phyloP scores from a whole-genome alignment of 371 early-diverging fungal species.

The Rhizopus stolonifer region DNA sequence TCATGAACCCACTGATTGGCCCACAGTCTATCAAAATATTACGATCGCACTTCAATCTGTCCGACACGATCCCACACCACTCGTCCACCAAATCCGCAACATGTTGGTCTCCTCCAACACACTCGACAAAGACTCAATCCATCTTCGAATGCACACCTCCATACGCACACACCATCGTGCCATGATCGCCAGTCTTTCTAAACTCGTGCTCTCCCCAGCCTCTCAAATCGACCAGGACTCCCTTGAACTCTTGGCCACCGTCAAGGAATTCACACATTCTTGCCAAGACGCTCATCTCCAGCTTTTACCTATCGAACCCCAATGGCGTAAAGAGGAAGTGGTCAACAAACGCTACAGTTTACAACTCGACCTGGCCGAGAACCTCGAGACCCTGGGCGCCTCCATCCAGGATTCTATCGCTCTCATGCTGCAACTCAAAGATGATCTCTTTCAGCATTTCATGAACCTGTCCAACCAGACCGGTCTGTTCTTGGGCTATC shows the following conservation, averaged over 20 bases:
- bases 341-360: constrained; percentile 14
- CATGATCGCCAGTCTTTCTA: constrained; percentile 76
- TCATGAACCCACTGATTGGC: constrained; percentile 59
- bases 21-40: constrained; percentile 57
- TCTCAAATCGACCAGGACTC: constrained; percentile 23
- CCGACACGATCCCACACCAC: too few species aligned
- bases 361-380: constrained; percentile 20
- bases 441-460: constrained; percentile 45
- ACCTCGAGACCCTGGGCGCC: constrained; percentile 22
- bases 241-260: constrained; percentile 23
- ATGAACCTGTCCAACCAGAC: constrained; percentile 41
- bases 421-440: too few species aligned
- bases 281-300: constrained; percentile 28
- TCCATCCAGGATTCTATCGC: constrained; percentile 31
- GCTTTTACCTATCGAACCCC: constrained; percentile 18
- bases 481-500: constrained; percentile 28
- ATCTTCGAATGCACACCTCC: constrained; percentile 58
- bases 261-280: constrained; percentile 28
- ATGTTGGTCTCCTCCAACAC: constrained; percentile 82
- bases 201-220: constrained; percentile 67
- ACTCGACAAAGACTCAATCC: constrained; percentile 58
- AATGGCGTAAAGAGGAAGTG: constrained; percentile 1
- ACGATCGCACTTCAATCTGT: constrained; percentile 65
- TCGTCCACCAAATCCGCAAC: too few species aligned
- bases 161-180: constrained; percentile 73